These are phyloP conservation scores for Capronia coronata DNA, from an alignment of 2,329 filamentous ascomycete genomes.

Conservation along the genomic window DNA sequence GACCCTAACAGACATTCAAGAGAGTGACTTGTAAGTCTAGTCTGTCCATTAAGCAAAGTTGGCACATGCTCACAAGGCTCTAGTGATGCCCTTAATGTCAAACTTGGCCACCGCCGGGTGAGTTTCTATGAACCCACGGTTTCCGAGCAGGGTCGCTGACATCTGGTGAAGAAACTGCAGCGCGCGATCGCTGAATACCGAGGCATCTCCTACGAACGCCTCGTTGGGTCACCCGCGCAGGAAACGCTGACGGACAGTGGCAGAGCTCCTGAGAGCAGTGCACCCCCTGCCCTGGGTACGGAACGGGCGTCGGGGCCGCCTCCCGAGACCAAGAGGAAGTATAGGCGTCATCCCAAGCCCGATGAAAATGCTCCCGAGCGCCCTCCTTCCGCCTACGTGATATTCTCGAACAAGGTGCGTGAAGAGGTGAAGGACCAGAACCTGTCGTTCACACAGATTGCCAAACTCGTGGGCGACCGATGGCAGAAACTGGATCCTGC, in stretches of 20 bases:
- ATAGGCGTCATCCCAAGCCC: conserved; percentile 45
- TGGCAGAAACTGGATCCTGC: conserved; percentile 65
- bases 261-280: conserved; percentile 35
- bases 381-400: conserved; percentile 74
- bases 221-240: conserved; percentile 32
- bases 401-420: conserved; percentile 72
- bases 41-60: background rate
- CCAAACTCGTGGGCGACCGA: conserved; percentile 72
- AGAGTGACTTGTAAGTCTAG: conserved; percentile 65
- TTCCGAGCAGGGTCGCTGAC: conserved; percentile 8
- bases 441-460: conserved; percentile 74
- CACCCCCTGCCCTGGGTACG: conserved; percentile 1
- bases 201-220: conserved; percentile 51
- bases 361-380: conserved; percentile 75
- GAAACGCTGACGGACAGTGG: conserved; percentile 34
- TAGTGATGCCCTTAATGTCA: conserved; percentile 67
- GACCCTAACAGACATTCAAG: conserved; percentile 74
- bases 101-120: conserved; percentile 74
- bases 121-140: conserved; percentile 30
- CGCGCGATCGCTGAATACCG: conserved; percentile 69
- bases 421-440: conserved; percentile 71
- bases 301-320: conserved; percentile 12
- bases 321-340: conserved; percentile 28
- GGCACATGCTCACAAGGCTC: conserved; percentile 8
- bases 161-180: conserved; percentile 63